Evolutionary conservation across 164 flowering plant species (phyloP), one percentile per base, ranked within the genome.

Genomic region (Berberis thunbergii): DNA sequence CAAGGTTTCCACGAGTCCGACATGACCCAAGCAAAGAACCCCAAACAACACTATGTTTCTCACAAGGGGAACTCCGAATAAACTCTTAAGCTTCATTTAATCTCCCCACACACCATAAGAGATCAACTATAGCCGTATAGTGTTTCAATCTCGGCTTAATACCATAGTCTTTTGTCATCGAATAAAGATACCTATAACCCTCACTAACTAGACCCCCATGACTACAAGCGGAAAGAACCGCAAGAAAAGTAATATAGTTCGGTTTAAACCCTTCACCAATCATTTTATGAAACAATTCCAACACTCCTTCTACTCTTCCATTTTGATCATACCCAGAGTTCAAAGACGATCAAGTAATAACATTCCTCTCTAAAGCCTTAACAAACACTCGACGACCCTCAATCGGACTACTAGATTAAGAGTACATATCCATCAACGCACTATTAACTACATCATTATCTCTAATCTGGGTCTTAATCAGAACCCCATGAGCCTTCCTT

Each of bases 381-480:
- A 81, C 71, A 75, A 88, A 88, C 45, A 78, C 87, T 53, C 26
- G 65, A 63, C 67, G 82, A 39, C 81, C 97, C 67, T 83, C 97
- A 49, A 3, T 49, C 10, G 73, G 69, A 65, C 75, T 72, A 64
- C 91, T 76, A 62, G 88, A 88, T 64, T 88, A 89, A 57, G 87
- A 91, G 71, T 87, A 91, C 94, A 91, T 89, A 72, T 87, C 94
- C 72, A 87, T 77, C 41, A 89, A 81, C 9, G 94, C 91, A 73
- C 94, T 82, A 58, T 74, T 77, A 54, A 84, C 90, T 10, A 91
- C 87, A 61, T 88, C 80, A 74, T 87, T 91, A 45, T 73, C 77
- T 54, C 45, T 64, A 52, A 77, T 66, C 54, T 71, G 68, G 62
- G 76, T 74, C 79, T 91, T 91, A 39, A 86, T 75, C 83, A 82